Percentiles rank a stretch among this genome's conserved stretches.
phyloP scores from a whole-genome alignment of 306 rosid species.

The Rubus idaeus region DNA sequence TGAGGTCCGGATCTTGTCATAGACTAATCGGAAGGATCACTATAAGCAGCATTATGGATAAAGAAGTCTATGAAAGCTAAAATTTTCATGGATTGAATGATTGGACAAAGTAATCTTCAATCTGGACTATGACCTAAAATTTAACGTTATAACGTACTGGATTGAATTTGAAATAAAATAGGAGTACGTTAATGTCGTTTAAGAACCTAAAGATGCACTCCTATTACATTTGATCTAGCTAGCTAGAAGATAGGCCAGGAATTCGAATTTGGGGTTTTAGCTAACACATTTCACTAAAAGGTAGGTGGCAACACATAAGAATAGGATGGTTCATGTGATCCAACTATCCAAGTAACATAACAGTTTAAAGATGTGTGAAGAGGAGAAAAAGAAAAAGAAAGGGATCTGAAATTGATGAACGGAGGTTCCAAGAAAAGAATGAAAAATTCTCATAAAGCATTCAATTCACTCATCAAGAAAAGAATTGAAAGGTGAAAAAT shows the following conservation, averaged over 20 bases:
- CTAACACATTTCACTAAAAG: no score
- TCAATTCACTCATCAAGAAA: background rate
- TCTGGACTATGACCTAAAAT: background rate
- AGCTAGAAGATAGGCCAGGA: no score
- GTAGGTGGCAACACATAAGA: no score
- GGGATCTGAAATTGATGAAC: background rate
- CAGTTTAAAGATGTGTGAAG: background rate
- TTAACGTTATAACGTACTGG: no score
- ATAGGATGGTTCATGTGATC: background rate
- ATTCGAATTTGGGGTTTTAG: no score
- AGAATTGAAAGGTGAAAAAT: background rate
- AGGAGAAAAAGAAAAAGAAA: background rate
- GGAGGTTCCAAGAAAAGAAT: background rate
- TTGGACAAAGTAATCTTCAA: background rate
- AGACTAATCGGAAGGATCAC: background rate
- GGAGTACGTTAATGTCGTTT: no score
- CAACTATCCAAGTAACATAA: background rate
- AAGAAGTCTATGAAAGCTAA: background rate
- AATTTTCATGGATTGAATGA: constrained; percentile 5
- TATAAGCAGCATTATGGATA: constrained; percentile 2
- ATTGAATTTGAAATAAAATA: no score
- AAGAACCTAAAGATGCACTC: no score
- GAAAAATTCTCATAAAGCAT: background rate
- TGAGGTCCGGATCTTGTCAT: background rate
- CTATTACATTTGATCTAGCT: no score